These are phyloP conservation scores for Fibroporia radiculosa DNA, from an alignment of 768 basidiomycete species.

Conservation along the genomic window DNA sequence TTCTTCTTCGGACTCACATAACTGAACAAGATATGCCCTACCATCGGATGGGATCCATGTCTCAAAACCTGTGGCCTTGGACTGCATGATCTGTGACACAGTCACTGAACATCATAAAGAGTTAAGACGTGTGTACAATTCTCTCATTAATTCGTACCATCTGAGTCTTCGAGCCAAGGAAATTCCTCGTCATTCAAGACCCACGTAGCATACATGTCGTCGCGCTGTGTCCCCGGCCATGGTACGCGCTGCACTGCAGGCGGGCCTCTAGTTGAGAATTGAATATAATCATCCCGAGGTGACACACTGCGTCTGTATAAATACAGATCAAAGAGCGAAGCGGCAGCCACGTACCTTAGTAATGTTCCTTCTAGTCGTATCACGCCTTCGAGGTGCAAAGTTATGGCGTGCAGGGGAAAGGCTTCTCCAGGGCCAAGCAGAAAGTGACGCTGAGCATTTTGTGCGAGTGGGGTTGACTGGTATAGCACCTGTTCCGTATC, in stretches of 20 bases:
- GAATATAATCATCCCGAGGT: constrained; percentile 57
- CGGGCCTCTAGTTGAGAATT: constrained; percentile 70
- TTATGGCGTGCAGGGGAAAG: constrained; percentile 56
- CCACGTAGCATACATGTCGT: constrained; percentile 63
- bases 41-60: constrained; percentile 86
- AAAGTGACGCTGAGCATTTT: constrained; percentile 57
- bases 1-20: constrained; percentile 36
- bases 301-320: constrained; percentile 47
- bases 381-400: constrained; percentile 73
- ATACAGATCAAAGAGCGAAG: neutral
- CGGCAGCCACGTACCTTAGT: constrained; percentile 41
- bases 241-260: constrained; percentile 78
- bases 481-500: constrained; percentile 48
- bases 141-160: constrained; percentile 40
- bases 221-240: constrained; percentile 56
- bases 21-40: constrained; percentile 68
- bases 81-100: constrained; percentile 56
- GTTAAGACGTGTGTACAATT: neutral
- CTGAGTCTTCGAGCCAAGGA: constrained; percentile 66
- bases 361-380: constrained; percentile 70
- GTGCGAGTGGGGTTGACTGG: constrained; percentile 42
- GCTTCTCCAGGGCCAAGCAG: constrained; percentile 78
- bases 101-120: constrained; percentile 38
- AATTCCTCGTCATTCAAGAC: constrained; percentile 55
- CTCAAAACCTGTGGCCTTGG: constrained; percentile 54